Base-by-base conservation (phyloP, 1,284 basidiomycete species). In the Mrakiaceae sp. region DNA sequence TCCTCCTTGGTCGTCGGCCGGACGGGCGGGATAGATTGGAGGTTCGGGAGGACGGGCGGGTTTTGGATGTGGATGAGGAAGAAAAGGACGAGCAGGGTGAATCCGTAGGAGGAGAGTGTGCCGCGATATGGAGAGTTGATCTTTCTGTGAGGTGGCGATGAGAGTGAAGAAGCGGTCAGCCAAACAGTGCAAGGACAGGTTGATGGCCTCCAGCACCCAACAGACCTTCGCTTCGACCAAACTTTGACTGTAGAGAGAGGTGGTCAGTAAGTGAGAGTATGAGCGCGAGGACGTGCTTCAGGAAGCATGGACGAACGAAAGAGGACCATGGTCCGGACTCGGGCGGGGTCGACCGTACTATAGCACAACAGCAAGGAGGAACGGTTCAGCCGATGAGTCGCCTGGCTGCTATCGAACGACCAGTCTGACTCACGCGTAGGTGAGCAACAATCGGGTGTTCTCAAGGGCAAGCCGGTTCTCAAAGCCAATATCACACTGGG, bases 101-200 rank as follows among this genome's bases (percentile, higher is more conserved):
- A 98, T 67, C 95, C 95, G 76, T 98, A 98, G 60, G 93, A 97
- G 56, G 91, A 95, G 58, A 98, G 80, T 1, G 95, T 98, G 67
- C 95, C 95, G 71, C 90, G 87, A 77, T 97, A 98, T 16, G 95
- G 93, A 66, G 92, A 96, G 76, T 98, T 97, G 77, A 98, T 96
- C 83, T 96, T 94, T 78, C 90, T 90, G 70, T 40, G 40, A 7
- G 16, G 12, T 43, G 27, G 27, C 27, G 27, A 27, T 27, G 27
- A 49, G 11, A 8, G 44, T n/a, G 7, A 42, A 49, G 46, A 14
- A 60, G 43, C 14, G 50, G 16, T 42, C 49, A 61, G 49, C 44
- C 44, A 42, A n/a, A 12, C 16, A 53, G 54, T 47, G 42, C 44
- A 27, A 27, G 27, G 2, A 27, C 47, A 54, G 40, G 48, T 16